These are phyloP conservation scores for Nakazawaea wickerhamii DNA, from an alignment of 805 yeast species.

Conservation along the genomic window DNA sequence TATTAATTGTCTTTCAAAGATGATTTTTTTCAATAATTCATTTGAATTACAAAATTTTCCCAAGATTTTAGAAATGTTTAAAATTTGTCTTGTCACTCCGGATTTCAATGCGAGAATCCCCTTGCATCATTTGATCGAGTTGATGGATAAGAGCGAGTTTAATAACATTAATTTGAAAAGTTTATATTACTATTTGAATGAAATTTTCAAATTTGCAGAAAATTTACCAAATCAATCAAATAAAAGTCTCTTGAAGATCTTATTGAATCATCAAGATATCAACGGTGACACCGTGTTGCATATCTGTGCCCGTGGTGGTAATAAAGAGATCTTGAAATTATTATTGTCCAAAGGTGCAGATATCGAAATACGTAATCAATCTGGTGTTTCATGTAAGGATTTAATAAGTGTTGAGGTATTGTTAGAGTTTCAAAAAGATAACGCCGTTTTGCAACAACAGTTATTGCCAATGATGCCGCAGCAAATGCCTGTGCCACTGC, in stretches of 20 bases:
- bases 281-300: constrained; percentile 86
- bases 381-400: constrained; percentile 16
- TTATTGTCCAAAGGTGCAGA: constrained; percentile 45
- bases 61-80: constrained; percentile 52
- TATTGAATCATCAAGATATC: constrained; percentile 71
- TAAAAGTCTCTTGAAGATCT: constrained; percentile 44
- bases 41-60: constrained; percentile 57
- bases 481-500: background rate
- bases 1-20: constrained; percentile 63
- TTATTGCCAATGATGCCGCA: background rate
- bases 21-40: constrained; percentile 68
- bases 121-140: constrained; percentile 58
- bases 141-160: constrained; percentile 28
- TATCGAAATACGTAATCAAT: constrained; percentile 14
- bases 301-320: constrained; percentile 57
- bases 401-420: constrained; percentile 14
- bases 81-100: constrained; percentile 63
- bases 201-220: constrained; percentile 27
- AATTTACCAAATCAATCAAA: constrained; percentile 23
- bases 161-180: constrained; percentile 43
- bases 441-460: background rate
- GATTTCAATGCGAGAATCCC: constrained; percentile 71
- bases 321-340: constrained; percentile 37
- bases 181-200: constrained; percentile 47
- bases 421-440: constrained; percentile 15